Evolutionary conservation across 768 basidiomycete species (phyloP).

Genomic region (Leucocoprinus birnbaumii): DNA sequence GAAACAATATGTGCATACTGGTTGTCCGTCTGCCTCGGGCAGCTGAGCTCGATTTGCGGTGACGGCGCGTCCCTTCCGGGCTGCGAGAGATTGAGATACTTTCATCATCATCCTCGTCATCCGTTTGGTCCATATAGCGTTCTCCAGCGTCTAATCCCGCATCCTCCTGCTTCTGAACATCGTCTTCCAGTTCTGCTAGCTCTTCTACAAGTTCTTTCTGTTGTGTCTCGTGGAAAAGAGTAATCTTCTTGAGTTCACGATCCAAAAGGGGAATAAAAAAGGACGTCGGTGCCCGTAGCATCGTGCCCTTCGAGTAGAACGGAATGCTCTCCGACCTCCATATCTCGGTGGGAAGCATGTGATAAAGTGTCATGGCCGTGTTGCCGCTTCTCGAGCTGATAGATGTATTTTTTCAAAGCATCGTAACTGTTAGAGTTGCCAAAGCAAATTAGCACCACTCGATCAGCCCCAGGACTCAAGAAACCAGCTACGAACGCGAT

Average conservation of each 20-base stretch:
- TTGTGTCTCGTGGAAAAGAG: slow-evolving; percentile 73
- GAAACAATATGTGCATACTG: slow-evolving; percentile 16
- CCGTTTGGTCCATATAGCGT: slow-evolving; percentile 57
- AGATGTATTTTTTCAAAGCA: slow-evolving; percentile 79
- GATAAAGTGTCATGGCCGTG: slow-evolving; percentile 35
- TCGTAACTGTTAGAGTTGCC: slow-evolving; percentile 63
- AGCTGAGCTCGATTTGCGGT: slow-evolving; percentile 29
- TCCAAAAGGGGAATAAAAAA: slow-evolving; percentile 79
- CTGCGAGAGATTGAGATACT: slow-evolving; percentile 31
- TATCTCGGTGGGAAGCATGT: slow-evolving; percentile 34
- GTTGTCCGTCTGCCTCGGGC: slow-evolving; percentile 17
- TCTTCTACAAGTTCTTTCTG: slow-evolving; percentile 70
- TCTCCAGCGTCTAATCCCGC: slow-evolving; percentile 46
- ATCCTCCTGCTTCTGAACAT: slow-evolving; percentile 59
- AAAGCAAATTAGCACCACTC: not conserved
- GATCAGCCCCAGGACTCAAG: not conserved
- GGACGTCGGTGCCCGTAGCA: slow-evolving; percentile 41
- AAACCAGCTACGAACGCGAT: slow-evolving; percentile 62
- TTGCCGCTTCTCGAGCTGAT: slow-evolving; percentile 81
- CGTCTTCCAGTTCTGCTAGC: slow-evolving; percentile 52
- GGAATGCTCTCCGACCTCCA: slow-evolving; percentile 63
- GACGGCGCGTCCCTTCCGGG: slow-evolving; percentile 33
- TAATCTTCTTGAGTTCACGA: slow-evolving; percentile 79
- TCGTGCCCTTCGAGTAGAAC: slow-evolving; percentile 45
- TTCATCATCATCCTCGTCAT: slow-evolving; percentile 47